Base-by-base conservation (phyloP, 2,329 filamentous ascomycete species). In the Claviceps pazoutovae region DNA sequence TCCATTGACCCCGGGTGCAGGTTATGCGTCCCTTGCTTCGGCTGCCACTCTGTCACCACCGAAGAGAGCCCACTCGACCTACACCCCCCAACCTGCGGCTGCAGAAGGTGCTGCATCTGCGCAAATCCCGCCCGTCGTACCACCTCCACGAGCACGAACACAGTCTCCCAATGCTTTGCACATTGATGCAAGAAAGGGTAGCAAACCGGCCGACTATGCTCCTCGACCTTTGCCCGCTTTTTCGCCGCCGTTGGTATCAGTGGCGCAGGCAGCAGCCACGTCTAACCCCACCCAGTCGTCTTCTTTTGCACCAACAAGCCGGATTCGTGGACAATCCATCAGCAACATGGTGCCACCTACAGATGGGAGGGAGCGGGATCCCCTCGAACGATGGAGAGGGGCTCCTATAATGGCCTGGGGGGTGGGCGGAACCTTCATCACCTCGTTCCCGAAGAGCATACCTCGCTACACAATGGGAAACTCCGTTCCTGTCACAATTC, bases 351-450 rank as follows among this genome's bases (percentile, higher is more conserved):
- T 84, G 39, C 69, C 76, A 8, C 82, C 82, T 1, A 82, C 75
- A 1, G 81, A 85, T 63, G 82, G 82, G 1, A 76, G 78, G 19
- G 79, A 85, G 60, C 69, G 80, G 17, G 93, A 98, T 68, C 81
- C 83, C 2, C 71, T 98, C 6, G 78, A 95, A 64, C 78, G 93
- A 57, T 98, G 93, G 93, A 89, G 86, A 68, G 94, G 94, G 3
- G 78, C 80, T 13, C 93, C 94, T 0, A 77, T 95, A 13, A 84
- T 97, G 61, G 79, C 79, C 1, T 98, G 94, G 84, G 89, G 88
- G 2, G 82, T 94, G 48, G 90, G 89, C 19, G 93, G 93, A 13
- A 79, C 80, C 1, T 71, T 96, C 11, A 75, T 94, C 2, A 89
- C 86, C 1, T 88, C 83, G 44, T 96, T 97, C 61, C 93, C 94